A percentile compares a stretch with the other conserved stretches of the same genome.
Evolutionary conservation across 1,284 basidiomycete genomes (phyloP).

Genomic region (Fomitopsis pinicola): DNA sequence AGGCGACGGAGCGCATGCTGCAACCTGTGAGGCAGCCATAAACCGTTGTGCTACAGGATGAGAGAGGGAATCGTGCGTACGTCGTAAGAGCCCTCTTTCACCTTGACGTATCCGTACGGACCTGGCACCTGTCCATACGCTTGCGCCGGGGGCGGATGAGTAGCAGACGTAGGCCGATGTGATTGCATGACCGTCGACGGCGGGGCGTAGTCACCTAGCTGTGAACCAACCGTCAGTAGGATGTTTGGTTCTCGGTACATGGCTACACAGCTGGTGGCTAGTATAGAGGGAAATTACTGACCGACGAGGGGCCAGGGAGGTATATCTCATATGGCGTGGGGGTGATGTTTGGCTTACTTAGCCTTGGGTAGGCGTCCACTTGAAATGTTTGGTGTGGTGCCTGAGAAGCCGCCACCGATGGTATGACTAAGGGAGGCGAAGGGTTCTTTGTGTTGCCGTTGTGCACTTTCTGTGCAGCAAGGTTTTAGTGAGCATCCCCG

Average conservation of each 20-base stretch:
- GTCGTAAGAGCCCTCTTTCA: constrained; percentile 63
- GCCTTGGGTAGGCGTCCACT: constrained; percentile 9
- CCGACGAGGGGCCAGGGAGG: constrained; percentile 71
- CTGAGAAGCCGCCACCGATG: constrained; percentile 30
- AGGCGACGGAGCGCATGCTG: too few species aligned
- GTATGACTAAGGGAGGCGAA: constrained; percentile 60
- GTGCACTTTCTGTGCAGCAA: not conserved
- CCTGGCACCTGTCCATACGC: constrained; percentile 26
- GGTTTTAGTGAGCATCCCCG: constrained; percentile 6
- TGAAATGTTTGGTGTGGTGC: constrained; percentile 17
- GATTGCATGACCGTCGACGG: constrained; percentile 13
- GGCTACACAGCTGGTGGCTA: constrained; percentile 24
- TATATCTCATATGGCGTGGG: constrained; percentile 52
- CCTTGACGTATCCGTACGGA: constrained; percentile 33
- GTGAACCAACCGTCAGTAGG: constrained; percentile 46
- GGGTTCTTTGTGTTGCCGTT: constrained; percentile 39
- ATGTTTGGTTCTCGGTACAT: constrained; percentile 32
- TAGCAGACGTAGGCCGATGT: constrained; percentile 18
- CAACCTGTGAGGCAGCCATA: too few species aligned
- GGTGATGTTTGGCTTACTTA: constrained; percentile 32
- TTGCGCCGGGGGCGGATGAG: constrained; percentile 15
- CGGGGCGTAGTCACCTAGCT: constrained; percentile 54
- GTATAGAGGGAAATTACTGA: constrained; percentile 53
- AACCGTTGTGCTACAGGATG: too few species aligned
- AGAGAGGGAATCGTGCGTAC: constrained; percentile 33